phyloP scores from a whole-genome alignment of 2,329 filamentous ascomycete species.

The Scorias spongiosa region DNA sequence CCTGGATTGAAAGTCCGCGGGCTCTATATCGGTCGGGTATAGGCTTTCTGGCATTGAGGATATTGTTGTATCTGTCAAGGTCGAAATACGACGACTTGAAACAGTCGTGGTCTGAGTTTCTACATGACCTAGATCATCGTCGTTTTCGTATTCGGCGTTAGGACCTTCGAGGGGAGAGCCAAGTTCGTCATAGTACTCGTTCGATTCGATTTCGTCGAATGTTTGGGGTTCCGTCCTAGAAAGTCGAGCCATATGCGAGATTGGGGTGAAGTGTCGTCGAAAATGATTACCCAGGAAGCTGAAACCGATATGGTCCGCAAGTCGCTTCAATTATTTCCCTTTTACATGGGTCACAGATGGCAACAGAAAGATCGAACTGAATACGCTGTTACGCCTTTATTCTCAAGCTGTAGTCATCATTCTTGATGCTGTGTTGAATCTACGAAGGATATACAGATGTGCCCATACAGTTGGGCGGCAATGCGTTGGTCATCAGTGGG shows the following conservation, averaged over 20 bases:
- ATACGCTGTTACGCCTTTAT: too few species aligned
- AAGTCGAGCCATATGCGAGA: background rate
- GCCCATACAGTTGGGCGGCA: background rate
- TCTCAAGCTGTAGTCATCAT: too few species aligned
- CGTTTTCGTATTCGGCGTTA: background rate
- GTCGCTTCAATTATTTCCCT: too few species aligned
- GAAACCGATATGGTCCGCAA: too few species aligned
- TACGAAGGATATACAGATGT: too few species aligned
- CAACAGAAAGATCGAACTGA: too few species aligned
- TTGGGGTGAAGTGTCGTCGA: background rate
- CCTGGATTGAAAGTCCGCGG: background rate
- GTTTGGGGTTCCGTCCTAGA: background rate
- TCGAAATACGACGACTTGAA: slow-evolving; percentile 10
- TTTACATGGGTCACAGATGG: too few species aligned
- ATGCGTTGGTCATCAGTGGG: background rate
- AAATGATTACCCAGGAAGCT: too few species aligned
- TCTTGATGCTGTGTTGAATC: too few species aligned
- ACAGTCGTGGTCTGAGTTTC: background rate
- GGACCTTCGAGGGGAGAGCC: background rate
- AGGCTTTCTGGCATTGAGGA: slow-evolving; percentile 19
- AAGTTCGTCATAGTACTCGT: background rate
- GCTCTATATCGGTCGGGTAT: slow-evolving; percentile 14
- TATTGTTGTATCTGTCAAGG: slow-evolving; percentile 15
- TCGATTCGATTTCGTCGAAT: background rate
- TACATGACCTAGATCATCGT: background rate